Base-by-base conservation (phyloP, 139 green algal genomes). In the Chlamydomonas urium region DNA sequence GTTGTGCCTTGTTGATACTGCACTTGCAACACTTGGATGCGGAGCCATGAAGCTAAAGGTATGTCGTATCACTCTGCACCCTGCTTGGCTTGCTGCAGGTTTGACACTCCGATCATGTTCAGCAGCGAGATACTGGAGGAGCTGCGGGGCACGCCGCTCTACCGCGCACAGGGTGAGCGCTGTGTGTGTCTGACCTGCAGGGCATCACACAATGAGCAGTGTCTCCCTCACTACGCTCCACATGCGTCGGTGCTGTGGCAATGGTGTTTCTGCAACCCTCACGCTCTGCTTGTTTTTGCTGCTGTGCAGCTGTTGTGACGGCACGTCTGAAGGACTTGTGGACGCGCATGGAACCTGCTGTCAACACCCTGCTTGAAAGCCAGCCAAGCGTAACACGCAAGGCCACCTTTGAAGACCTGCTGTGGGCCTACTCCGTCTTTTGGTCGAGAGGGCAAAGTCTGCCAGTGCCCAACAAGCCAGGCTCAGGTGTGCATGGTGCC, bases 71-170 rank as follows among this genome's bases (percentile, higher is more conserved):
- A n/a, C 37, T 45, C 26, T 47, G 47, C 68, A 24, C 37, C n/a
- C 53, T 75, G 26, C 79, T 56, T 56, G 21, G 17, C 45, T 56
- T 17, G 17, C 21, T 56, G 45, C 17, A 83, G 70, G 76, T 87
- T 85, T 33, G 19, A 80, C 79, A 83, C 37, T 48, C 90, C 59
- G 63, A 48, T 90, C 31, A 66, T 29, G 26, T 89, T 69, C 69
- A 78, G 47, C 32, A 62, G 76, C 14, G 53, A 70, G 24, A 82
- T 93, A 65, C n/a, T 92, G 69, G 14, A 73, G 26, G 85, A 87
- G 76, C 81, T 96, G 48, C 66, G 75, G 26, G 90, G 90, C 28
- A 96, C 90, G 19, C 81, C 80, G 21, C 74, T 96, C 45, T 66
- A 85, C 38, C 38, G 65, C 5, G 90, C 90, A 28, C n/a, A n/a